Percentiles rank a stretch among this genome's conserved stretches.
Conservation (phyloP, 345 rosid genomes). For the Microcos paniculata region DNA sequence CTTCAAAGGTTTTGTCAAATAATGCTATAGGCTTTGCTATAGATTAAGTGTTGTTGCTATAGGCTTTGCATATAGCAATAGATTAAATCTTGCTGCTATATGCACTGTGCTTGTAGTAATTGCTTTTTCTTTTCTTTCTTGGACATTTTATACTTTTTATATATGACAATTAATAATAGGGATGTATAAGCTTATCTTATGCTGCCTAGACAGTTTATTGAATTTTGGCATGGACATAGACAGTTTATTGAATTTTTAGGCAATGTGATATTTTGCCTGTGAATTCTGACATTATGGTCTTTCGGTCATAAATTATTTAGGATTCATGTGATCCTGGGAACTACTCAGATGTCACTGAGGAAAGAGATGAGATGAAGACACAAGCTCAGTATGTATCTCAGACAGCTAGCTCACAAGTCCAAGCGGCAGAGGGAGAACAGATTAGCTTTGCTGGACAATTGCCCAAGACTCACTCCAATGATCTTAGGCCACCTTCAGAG, state of each 20-base stretch:
- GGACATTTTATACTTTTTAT: neutral
- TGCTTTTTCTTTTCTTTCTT: neutral
- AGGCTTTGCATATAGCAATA: too few relatives aligned
- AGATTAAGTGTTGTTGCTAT: too few relatives aligned
- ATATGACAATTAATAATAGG: neutral
- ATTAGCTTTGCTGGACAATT: conserved; percentile 21
- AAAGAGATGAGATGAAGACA: conserved; percentile 59
- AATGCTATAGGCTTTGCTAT: too few relatives aligned
- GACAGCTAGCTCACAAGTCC: conserved; percentile 24
- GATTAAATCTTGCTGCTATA: neutral
- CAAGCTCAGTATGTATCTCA: conserved; percentile 35
- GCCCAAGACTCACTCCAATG: conserved; percentile 29
- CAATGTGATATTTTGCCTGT: neutral
- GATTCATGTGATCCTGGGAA: conserved; percentile 83
- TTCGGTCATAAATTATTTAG: conserved; percentile 36
- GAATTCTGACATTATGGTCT: conserved; percentile 21
- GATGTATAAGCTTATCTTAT: neutral
- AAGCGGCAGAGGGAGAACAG: conserved; percentile 30
- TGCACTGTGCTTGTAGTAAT: neutral
- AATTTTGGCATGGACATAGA: too few relatives aligned
- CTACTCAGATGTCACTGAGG: conserved; percentile 86
- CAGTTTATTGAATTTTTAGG: neutral
- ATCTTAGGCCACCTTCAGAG: conserved; percentile 34
- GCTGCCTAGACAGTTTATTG: neutral
- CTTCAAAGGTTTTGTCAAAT: too few relatives aligned